Conservation (phyloP, 352 stramenopile species). For the Thraustotheca clavata region DNA sequence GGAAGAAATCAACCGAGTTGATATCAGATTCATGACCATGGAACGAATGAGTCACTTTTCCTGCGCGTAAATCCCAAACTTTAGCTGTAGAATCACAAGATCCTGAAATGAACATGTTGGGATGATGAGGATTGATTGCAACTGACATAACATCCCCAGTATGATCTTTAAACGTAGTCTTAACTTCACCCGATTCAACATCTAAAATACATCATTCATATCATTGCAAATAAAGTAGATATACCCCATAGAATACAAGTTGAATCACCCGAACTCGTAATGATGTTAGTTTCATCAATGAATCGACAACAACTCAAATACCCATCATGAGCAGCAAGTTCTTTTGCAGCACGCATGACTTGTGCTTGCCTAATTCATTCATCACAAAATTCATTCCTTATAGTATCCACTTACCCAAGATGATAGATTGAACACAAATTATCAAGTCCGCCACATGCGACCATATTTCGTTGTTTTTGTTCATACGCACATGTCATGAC, state of each 20-base stretch:
- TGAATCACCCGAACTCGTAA: constrained; percentile 94
- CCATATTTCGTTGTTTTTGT: constrained; percentile 94
- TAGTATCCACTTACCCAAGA: constrained; percentile 38
- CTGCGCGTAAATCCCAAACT: constrained; percentile 96
- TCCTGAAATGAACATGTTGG: constrained; percentile 96
- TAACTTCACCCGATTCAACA: constrained; percentile 89
- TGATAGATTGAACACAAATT: constrained; percentile 99
- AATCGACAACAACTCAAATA: constrained; percentile 98
- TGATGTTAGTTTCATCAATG: constrained; percentile 90
- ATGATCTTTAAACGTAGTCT: constrained; percentile 97
- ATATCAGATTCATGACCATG: constrained; percentile 97
- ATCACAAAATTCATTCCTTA: neutral
- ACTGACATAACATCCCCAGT: constrained; percentile 97
- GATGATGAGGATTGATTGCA: constrained; percentile 90
- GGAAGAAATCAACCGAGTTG: constrained; percentile 98
- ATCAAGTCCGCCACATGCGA: constrained; percentile 97
- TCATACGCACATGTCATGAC: constrained; percentile 99
- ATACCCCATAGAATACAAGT: constrained; percentile 96
- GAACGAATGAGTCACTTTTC: constrained; percentile 95
- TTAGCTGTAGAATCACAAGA: constrained; percentile 96
- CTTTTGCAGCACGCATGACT: constrained; percentile 87
- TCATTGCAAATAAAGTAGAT: neutral
- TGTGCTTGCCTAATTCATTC: constrained; percentile 42
- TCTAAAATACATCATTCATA: constrained; percentile 34
- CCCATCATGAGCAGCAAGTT: constrained; percentile 96